Base-by-base conservation (phyloP, 176 grass and related monocot species). In the Rhynchospora breviuscula region DNA sequence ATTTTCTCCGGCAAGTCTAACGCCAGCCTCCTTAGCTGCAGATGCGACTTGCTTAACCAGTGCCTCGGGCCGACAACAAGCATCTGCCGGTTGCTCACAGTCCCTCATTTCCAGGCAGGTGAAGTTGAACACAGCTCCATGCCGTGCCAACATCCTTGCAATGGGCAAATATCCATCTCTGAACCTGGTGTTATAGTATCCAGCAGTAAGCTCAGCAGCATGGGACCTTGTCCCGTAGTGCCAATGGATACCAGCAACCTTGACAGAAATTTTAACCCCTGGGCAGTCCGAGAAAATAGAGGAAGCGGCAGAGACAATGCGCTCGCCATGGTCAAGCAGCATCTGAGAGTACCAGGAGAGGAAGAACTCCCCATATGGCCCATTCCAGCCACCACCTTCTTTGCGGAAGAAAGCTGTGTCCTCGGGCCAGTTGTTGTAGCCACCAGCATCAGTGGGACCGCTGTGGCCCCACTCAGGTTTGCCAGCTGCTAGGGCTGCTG, bases 181-280 rank as follows among this genome's bases (percentile, higher is more conserved):
- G 73, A 63, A 33, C 9, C 87, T 77, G 15, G 93, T 97, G 89
- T 89, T 97, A 80, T 91, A 91, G 84, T 91, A 93, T 5, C 93
- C 91, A 0, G 91, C 91, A 0, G 93, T 97, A 8, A 93, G 87
- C 80, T 97, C 93, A 0, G 91, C 8, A 0, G 91, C 89, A 81
- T 97, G 91, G 3, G 89, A 97, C 15, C 85, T 76, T 7, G 91
- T 91, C 40, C 83, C 87, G 69, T 93, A 93, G 80, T 97, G 93
- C 91, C 91, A 91, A 85, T 97, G 93, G 83, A 93, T 97, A 54
- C 91, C 91, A 10, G 91, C 89, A 35, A 97, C 89, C 87, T 93
- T 97, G 1, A 69, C 91, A 5, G 91, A 93, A 8, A 97, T 14
- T 58, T 83, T 86, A 14, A 90, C 77, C 1, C 78, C 77, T 6